These are phyloP conservation scores for Lepiota venenata DNA, from an alignment of 768 basidiomycete genomes.

Conservation along the genomic window DNA sequence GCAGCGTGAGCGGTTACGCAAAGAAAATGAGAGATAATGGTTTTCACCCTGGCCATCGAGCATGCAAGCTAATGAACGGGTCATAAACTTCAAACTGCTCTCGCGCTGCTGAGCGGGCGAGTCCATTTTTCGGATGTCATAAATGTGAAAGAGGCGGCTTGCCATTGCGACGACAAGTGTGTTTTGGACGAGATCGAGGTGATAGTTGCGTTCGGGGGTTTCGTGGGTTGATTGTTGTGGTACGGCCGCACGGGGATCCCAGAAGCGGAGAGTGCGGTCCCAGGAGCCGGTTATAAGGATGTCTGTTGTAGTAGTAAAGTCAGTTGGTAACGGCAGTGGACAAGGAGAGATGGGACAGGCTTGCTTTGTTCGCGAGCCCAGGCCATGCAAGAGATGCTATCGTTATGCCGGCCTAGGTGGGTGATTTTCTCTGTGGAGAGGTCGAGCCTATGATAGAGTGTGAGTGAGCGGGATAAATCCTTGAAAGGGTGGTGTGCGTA, in stretches of 20 bases:
- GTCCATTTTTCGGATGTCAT: conserved; percentile 78
- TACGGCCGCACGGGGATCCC: conserved; percentile 70
- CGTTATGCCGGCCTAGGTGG: conserved; percentile 77
- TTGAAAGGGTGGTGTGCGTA: conserved; percentile 34
- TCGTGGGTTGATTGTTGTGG: conserved; percentile 57
- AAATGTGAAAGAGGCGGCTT: conserved; percentile 85
- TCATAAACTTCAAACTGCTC: conserved; percentile 95
- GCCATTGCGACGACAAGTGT: conserved; percentile 93
- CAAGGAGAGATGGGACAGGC: conserved; percentile 20
- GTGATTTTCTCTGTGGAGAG: conserved; percentile 68
- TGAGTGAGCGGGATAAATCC: not conserved
- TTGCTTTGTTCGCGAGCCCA: conserved; percentile 64
- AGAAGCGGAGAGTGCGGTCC: conserved; percentile 86
- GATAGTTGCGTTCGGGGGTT: conserved; percentile 84
- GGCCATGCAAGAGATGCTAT: conserved; percentile 75
- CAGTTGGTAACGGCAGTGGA: not conserved
- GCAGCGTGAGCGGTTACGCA: not conserved
- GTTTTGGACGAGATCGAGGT: conserved; percentile 73
- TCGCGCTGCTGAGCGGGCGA: conserved; percentile 78
- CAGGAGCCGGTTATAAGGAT: conserved; percentile 83
- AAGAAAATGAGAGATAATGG: conserved; percentile 15
- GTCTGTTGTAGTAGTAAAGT: conserved; percentile 45
- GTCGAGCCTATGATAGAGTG: conserved; percentile 57
- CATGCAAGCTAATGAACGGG: conserved; percentile 89
- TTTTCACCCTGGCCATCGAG: conserved; percentile 77